A percentile compares a stretch with the other conserved stretches of the same genome.
phyloP scores from a whole-genome alignment of 345 rosid genomes.

The Excoecaria agallocha region DNA sequence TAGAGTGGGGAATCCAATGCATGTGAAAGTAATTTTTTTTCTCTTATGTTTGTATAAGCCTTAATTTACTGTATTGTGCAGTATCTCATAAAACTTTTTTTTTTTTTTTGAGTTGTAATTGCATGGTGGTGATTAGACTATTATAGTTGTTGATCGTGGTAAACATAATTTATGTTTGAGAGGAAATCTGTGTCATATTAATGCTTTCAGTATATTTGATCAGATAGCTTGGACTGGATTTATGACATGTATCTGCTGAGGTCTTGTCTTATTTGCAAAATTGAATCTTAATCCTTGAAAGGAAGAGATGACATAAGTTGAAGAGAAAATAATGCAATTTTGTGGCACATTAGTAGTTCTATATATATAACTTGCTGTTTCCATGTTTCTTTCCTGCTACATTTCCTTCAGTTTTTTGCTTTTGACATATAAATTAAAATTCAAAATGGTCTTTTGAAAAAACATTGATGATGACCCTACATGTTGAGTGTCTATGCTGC shows the following conservation, averaged over 20 bases:
- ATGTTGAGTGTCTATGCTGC: neutral
- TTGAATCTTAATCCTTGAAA: neutral
- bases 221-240: slow-evolving; percentile 1
- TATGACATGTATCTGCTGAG: neutral
- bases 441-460: neutral
- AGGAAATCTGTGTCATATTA: neutral
- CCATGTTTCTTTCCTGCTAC: neutral
- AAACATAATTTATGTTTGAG: neutral
- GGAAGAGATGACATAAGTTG: neutral
- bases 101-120: neutral
- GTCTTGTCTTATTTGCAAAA: neutral
- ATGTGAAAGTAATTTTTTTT: slow-evolving; percentile 49
- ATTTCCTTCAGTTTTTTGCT: neutral
- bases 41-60: slow-evolving; percentile 3
- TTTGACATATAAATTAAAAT: neutral
- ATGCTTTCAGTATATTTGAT: neutral
- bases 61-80: slow-evolving; percentile 1
- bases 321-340: neutral
- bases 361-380: neutral
- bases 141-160: neutral
- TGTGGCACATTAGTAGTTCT: neutral
- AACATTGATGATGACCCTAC: neutral
- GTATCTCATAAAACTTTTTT: neutral
- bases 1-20: slow-evolving; percentile 77
- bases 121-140: neutral